These are phyloP conservation scores for Phialocephala sp. DNA, from an alignment of 2,329 filamentous ascomycete genomes.

Conservation along the genomic window DNA sequence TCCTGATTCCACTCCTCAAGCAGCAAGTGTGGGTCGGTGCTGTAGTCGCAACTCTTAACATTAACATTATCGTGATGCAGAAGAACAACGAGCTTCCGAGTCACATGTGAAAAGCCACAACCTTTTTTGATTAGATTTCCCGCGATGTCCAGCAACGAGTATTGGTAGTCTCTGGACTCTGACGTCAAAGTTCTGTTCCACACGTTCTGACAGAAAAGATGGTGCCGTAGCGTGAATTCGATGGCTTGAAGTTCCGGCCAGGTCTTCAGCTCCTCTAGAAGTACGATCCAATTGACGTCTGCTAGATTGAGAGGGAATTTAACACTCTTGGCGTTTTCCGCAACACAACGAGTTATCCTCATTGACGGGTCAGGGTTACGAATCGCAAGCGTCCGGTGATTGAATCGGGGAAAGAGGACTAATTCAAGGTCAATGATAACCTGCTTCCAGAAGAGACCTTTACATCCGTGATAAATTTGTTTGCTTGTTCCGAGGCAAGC, in stretches of 20 bases:
- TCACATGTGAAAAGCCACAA: not conserved
- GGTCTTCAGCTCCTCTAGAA: not conserved
- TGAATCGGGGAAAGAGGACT: not conserved
- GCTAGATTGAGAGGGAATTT: not conserved
- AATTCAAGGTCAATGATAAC: not conserved
- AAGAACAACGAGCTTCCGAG: not conserved
- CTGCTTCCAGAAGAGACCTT: not conserved
- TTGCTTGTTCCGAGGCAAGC: not conserved
- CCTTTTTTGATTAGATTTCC: not conserved
- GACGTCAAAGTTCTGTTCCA: too few relatives aligned
- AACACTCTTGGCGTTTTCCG: not conserved
- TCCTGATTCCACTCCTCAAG: not conserved
- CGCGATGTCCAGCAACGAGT: not conserved
- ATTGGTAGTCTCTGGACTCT: not conserved
- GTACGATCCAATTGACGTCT: not conserved
- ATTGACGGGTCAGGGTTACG: not conserved
- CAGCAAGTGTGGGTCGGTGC: not conserved
- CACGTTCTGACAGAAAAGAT: too few relatives aligned
- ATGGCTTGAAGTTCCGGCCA: not conserved
- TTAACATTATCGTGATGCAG: not conserved
- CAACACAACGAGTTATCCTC: not conserved
- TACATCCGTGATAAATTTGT: not conserved
- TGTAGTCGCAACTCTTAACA: not conserved
- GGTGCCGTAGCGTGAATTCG: too few relatives aligned
- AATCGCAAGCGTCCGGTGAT: too few relatives aligned